These are phyloP conservation scores for Lactarius hengduanensis DNA, from an alignment of 768 basidiomycete species.

Conservation along the genomic window DNA sequence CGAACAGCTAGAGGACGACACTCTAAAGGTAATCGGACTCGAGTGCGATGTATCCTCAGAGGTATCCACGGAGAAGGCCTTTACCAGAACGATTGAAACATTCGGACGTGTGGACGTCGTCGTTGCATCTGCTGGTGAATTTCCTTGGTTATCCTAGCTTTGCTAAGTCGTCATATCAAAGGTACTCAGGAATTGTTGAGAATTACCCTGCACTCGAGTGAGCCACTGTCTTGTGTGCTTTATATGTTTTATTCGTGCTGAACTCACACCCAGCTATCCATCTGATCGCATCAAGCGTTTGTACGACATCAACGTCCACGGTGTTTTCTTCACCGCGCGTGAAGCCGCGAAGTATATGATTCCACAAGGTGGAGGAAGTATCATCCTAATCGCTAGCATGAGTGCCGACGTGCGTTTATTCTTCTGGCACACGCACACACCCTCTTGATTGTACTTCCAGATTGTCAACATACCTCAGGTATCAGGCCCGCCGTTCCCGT, in stretches of 20 bases:
- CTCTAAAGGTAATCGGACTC: slow-evolving; percentile 68
- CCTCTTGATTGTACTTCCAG: slow-evolving; percentile 40
- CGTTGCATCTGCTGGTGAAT: slow-evolving; percentile 82
- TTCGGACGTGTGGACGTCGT: slow-evolving; percentile 77
- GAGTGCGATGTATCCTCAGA: slow-evolving; percentile 91
- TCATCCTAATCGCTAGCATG: slow-evolving; percentile 89
- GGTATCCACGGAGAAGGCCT: slow-evolving; percentile 70
- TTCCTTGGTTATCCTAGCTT: slow-evolving; percentile 20
- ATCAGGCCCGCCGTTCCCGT: neutral
- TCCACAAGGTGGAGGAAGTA: slow-evolving; percentile 70
- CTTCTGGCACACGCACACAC: slow-evolving; percentile 19
- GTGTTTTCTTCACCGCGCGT: slow-evolving; percentile 92
- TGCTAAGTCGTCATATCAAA: slow-evolving; percentile 3
- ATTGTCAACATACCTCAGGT: slow-evolving; percentile 90
- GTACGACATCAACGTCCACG: slow-evolving; percentile 93
- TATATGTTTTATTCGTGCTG: neutral
- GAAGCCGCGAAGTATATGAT: slow-evolving; percentile 95
- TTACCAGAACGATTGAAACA: slow-evolving; percentile 57
- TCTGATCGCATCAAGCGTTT: slow-evolving; percentile 79
- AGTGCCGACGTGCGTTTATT: slow-evolving; percentile 67
- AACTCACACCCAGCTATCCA: slow-evolving; percentile 60
- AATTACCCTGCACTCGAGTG: slow-evolving; percentile 87
- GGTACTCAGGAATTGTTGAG: slow-evolving; percentile 68
- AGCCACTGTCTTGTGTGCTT: slow-evolving; percentile 30
- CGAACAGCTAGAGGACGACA: slow-evolving; percentile 52